Evolutionary conservation across 2,329 filamentous ascomycete genomes (phyloP), one percentile per base, ranked within the genome.

Genomic region (Phoma sp.): DNA sequence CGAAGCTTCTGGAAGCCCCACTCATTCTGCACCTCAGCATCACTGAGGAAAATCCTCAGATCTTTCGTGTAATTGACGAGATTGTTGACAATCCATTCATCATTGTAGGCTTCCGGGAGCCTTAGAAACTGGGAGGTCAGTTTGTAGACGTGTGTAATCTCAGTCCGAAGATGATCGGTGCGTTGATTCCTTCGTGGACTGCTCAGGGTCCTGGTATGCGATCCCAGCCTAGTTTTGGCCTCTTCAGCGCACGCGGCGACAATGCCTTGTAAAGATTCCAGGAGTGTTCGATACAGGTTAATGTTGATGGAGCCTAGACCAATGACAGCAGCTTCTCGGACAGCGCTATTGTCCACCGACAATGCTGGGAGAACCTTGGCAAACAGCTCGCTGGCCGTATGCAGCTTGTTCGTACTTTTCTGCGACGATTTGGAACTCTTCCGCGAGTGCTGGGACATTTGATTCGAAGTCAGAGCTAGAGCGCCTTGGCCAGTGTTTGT

Each of bases 131-230:
- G 90, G 0, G 93, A 92, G 0, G 94, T 98, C 32, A 98, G 81
- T 72, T 96, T 94, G 76, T 98, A 97, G 7, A 99, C 91, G 70
- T 98, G 91, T 0, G 96, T 97, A 46, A 98, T 92, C 72, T 98
- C 95, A 0, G 94, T 97, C 48, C 96, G 86, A 31, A 99, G 77
- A 29, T 92, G 81, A 70, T 98, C 95, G 62, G 92, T 95, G 70
- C 89, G 91, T 49, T 88, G 86, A 71, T 91, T 96, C 50, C 89
- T 87, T 32, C 63, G 62, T 1, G 92, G 89, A 62, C 87, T 92
- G 75, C 92, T 97, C 43, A 89, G 87, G 24, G 88, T 92, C 47
- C 95, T 86, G 69, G 94, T 90, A 72, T 98, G 95, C 21, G 77
- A 76, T 21, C 80, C 82, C 54, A 96, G 87, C 29, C 93, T 86